Evolutionary conservation across 1,284 basidiomycete genomes (phyloP), one percentile per base, ranked within the genome.

Genomic region (Naganishia sp.): DNA sequence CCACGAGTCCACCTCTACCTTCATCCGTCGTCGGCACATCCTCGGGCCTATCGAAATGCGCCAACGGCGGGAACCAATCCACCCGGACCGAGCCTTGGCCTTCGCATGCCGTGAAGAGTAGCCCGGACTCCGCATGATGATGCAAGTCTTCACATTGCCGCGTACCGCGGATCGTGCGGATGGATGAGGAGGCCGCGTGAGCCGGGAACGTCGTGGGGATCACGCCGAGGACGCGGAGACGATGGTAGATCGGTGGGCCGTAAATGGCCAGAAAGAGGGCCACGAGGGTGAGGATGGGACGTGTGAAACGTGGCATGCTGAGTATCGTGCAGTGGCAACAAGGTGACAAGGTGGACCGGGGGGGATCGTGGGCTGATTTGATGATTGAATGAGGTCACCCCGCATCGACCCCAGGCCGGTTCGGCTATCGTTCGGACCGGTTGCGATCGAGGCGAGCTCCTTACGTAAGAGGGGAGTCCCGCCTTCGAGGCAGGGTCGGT

Each of bases 31-130:
- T 33, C 48, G 52, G 50, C n/a, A 55, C 53, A 18, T 10, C 16
- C 16, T 55, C 18, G 3, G 46, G 36, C 45, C 68, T 48, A 21
- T 53, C 67, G 36, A 75, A 72, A 16, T 50, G 48, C 10, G 43
- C 48, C 39, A 70, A 57, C 6, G 74, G 67, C 3, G 75, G 75
- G 64, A 72, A 76, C 75, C 75, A 76, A 7, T 52, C 48, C 39
- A 49, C 28, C 45, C 70, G 52, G 5, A 33, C 21, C 11, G 25
- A 21, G 33, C 21, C 16, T n/a, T 64, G 49, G 7, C 65, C 67
- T 42, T 71, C 64, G 44, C 69, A 69, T 23, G 68, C 63, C 25
- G 67, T 59, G 23, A 70, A 52, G 16, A 72, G 36, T 28, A 66
- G 15, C 18, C 67, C 68, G 25, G 63, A 66, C 21, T 46, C 21